Conservation (phyloP, 352 stramenopile species). For the Phytophthora nicotianae region DNA sequence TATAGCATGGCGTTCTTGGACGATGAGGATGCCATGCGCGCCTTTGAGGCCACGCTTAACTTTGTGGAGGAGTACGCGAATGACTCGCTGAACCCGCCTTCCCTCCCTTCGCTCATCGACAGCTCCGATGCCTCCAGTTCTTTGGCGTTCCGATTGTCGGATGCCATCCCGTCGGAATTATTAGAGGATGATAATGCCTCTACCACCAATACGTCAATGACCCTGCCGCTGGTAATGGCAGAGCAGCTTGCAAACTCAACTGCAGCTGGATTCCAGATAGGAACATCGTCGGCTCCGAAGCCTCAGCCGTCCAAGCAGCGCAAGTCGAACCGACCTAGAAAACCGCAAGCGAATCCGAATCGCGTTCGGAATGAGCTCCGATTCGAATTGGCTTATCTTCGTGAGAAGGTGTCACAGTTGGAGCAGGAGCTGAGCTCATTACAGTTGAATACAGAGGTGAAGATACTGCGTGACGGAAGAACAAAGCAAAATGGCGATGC, state of each 20-base stretch:
- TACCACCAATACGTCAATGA: slow-evolving; percentile 4
- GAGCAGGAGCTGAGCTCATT: slow-evolving; percentile 50
- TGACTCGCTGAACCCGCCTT: slow-evolving; percentile 8
- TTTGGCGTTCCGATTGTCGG: slow-evolving; percentile 13
- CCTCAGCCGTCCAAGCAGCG: slow-evolving; percentile 2
- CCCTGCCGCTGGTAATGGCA: slow-evolving; percentile 4
- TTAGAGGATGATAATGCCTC: neutral
- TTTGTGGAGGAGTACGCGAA: slow-evolving; percentile 21
- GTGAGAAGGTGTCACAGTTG: slow-evolving; percentile 54
- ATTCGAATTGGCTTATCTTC: slow-evolving; percentile 65
- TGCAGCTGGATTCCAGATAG: slow-evolving; percentile 8
- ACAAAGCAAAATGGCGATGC: neutral
- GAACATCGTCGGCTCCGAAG: neutral
- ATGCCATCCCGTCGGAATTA: slow-evolving; percentile 9
- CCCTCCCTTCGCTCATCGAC: slow-evolving; percentile 2
- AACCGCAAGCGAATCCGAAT: slow-evolving; percentile 30
- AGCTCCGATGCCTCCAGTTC: slow-evolving; percentile 17
- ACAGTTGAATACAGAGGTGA: neutral
- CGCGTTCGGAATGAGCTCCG: slow-evolving; percentile 37
- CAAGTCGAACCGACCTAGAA: slow-evolving; percentile 1
- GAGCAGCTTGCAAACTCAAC: slow-evolving; percentile 6
- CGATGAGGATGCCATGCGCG: slow-evolving; percentile 24
- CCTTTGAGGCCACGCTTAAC: slow-evolving; percentile 24
- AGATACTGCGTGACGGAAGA: neutral
- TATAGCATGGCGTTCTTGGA: slow-evolving; percentile 21